Conservation (phyloP, 2,329 filamentous ascomycete genomes). For the Didymella sp. region DNA sequence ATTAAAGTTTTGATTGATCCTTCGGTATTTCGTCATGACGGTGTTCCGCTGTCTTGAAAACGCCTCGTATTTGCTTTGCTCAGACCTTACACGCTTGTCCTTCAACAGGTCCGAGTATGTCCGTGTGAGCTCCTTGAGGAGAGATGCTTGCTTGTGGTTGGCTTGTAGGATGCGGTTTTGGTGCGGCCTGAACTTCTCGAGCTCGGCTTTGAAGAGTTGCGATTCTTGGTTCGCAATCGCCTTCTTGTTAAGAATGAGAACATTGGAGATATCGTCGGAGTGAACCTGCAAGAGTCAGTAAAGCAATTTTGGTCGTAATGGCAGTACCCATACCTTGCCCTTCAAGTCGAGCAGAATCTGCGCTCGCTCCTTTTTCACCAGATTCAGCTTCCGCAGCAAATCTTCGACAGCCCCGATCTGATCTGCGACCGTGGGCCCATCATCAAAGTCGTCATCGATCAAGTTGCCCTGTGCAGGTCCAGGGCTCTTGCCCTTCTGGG, state of each 20-base stretch:
- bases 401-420: constrained; percentile 91
- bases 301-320: not conserved
- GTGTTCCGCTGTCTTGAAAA: constrained; percentile 82
- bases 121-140: constrained; percentile 93
- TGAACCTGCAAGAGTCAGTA: constrained; percentile 69
- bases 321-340: constrained; percentile 75
- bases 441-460: constrained; percentile 91
- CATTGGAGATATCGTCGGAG: constrained; percentile 96
- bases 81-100: constrained; percentile 89
- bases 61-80: constrained; percentile 93
- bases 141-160: constrained; percentile 89
- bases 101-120: constrained; percentile 88
- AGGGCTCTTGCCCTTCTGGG: constrained; percentile 65
- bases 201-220: constrained; percentile 90
- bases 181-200: constrained; percentile 96
- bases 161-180: constrained; percentile 91
- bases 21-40: constrained; percentile 86
- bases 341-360: constrained; percentile 97
- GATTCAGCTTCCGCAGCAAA: constrained; percentile 84
- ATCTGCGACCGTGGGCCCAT: constrained; percentile 79
- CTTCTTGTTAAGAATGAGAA: constrained; percentile 97
- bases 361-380: constrained; percentile 88
- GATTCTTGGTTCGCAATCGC: constrained; percentile 89
- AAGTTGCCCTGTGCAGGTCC: constrained; percentile 76
- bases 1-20: constrained; percentile 89